Evolutionary conservation across 2,329 filamentous ascomycete genomes (phyloP).

Genomic region (Neurospora sp.): DNA sequence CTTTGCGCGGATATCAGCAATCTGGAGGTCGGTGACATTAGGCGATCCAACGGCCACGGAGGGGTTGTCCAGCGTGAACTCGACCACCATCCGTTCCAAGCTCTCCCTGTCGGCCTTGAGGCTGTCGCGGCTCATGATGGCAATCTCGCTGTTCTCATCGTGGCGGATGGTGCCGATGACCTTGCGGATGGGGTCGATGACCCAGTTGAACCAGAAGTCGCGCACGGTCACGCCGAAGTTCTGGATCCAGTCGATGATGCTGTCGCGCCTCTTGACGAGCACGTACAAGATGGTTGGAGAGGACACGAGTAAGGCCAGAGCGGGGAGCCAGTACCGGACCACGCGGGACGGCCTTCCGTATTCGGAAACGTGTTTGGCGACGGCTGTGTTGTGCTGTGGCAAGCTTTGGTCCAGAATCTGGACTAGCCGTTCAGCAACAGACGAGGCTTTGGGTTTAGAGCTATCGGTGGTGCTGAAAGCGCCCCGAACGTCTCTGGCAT

Average conservation of each 20-base stretch:
- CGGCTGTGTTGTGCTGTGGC: slow-evolving; percentile 53
- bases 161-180: slow-evolving; percentile 88
- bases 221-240: slow-evolving; percentile 69
- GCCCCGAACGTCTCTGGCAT: slow-evolving; percentile 1
- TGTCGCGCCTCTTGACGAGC: slow-evolving; percentile 61
- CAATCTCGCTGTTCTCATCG: slow-evolving; percentile 85
- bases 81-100: slow-evolving; percentile 94
- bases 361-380: slow-evolving; percentile 43
- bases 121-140: slow-evolving; percentile 91
- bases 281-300: slow-evolving; percentile 81
- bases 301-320: slow-evolving; percentile 61
- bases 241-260: slow-evolving; percentile 69
- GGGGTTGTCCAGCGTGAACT: slow-evolving; percentile 82
- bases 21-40: slow-evolving; percentile 56
- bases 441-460: slow-evolving; percentile 19
- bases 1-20: slow-evolving; percentile 64
- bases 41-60: slow-evolving; percentile 41
- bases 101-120: slow-evolving; percentile 84
- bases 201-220: slow-evolving; percentile 96
- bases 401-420: slow-evolving; percentile 60
- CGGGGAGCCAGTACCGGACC: slow-evolving; percentile 83
- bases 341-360: slow-evolving; percentile 69
- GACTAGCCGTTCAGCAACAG: slow-evolving; percentile 54
- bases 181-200: slow-evolving; percentile 74
- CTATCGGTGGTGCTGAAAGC: not conserved